phyloP scores from a whole-genome alignment of 495 filamentous ascomycete genomes.

The Lasiosphaeria hispida region DNA sequence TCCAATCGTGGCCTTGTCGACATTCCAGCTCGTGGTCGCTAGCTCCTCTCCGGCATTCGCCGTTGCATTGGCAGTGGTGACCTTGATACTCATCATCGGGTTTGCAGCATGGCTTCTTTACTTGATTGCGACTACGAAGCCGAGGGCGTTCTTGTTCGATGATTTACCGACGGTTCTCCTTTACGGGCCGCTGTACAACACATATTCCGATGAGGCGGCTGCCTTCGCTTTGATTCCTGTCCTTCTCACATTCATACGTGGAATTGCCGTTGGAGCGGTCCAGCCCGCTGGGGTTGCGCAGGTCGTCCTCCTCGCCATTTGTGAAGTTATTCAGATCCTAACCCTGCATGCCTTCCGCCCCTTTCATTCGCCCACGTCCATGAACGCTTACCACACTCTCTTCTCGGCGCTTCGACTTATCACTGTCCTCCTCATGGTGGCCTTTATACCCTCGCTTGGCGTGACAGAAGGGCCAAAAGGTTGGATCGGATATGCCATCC shows the following conservation, averaged over 20 bases:
- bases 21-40: slow-evolving; percentile 87
- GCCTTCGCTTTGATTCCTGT: slow-evolving; percentile 85
- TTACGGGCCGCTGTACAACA: slow-evolving; percentile 97
- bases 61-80: slow-evolving; percentile 68
- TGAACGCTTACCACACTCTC: slow-evolving; percentile 91
- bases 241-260: slow-evolving; percentile 77
- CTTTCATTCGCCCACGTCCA: slow-evolving; percentile 88
- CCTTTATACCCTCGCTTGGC: slow-evolving; percentile 80
- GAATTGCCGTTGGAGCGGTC: slow-evolving; percentile 84
- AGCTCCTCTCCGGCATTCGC: slow-evolving; percentile 61
- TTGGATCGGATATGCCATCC: slow-evolving; percentile 93
- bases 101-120: slow-evolving; percentile 77
- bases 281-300: slow-evolving; percentile 93
- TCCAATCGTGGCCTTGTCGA: slow-evolving; percentile 78
- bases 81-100: slow-evolving; percentile 66
- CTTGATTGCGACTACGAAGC: slow-evolving; percentile 75
- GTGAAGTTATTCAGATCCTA: slow-evolving; percentile 87
- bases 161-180: slow-evolving; percentile 84
- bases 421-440: slow-evolving; percentile 76
- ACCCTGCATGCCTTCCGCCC: slow-evolving; percentile 87
- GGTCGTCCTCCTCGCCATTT: slow-evolving; percentile 85
- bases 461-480: slow-evolving; percentile 75
- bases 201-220: slow-evolving; percentile 82
- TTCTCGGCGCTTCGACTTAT: slow-evolving; percentile 77
- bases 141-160: slow-evolving; percentile 84